These are phyloP conservation scores for Dothidotthia symphoricarpi DNA, from an alignment of 2,329 filamentous ascomycete species.

Conservation along the genomic window DNA sequence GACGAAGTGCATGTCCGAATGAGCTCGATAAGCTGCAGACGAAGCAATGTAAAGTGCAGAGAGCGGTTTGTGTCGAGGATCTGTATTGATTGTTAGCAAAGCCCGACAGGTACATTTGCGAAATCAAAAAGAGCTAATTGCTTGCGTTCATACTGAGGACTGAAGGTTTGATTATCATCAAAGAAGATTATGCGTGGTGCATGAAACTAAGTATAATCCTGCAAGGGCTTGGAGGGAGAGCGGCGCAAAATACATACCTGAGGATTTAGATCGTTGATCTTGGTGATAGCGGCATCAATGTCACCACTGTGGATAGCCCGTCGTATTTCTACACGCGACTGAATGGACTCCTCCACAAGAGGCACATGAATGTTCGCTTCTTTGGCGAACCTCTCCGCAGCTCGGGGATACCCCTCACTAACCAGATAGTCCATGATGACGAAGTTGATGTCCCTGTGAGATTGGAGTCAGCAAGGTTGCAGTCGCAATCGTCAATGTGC, in stretches of 20 bases:
- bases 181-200: constrained; percentile 97
- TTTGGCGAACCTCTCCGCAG: constrained; percentile 87
- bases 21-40: constrained; percentile 89
- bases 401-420: constrained; percentile 89
- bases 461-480: constrained; percentile 24
- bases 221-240: constrained; percentile 45
- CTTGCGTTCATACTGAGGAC: constrained; percentile 74
- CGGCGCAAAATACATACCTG: constrained; percentile 65
- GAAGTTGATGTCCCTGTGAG: constrained; percentile 82
- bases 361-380: constrained; percentile 84
- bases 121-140: constrained; percentile 6
- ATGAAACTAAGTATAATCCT: constrained; percentile 99
- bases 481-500: background rate
- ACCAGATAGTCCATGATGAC: constrained; percentile 96
- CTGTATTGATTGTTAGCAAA: constrained; percentile 51
- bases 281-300: constrained; percentile 80
- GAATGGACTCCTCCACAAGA: constrained; percentile 70
- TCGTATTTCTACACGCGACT: constrained; percentile 76
- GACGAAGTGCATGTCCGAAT: constrained; percentile 72
- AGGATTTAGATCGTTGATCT: constrained; percentile 84
- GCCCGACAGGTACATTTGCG: constrained; percentile 8
- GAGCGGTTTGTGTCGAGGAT: constrained; percentile 80
- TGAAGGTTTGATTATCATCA: constrained; percentile 89
- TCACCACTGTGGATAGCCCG: constrained; percentile 81
- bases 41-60: constrained; percentile 84